Base-by-base conservation (phyloP, 306 rosid species). In the Erythrophleum fordii region DNA sequence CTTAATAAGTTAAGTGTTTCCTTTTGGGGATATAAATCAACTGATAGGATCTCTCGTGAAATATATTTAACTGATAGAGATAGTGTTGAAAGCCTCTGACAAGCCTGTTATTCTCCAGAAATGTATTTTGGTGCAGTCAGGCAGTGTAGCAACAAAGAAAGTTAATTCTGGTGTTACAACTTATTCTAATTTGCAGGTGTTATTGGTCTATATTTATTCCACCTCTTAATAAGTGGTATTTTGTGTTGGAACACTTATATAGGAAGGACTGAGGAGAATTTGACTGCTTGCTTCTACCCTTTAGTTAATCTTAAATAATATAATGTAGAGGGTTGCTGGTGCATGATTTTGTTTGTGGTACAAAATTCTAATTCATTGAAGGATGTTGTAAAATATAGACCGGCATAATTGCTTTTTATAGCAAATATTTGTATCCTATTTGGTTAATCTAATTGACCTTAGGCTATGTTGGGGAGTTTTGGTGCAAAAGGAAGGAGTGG, bases 381-480 rank as follows among this genome's bases (percentile, higher is more conserved):
- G 68, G 68, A 46, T 66, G 53, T 28, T 58, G 31, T 67, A 44
- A 39, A 66, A 81, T 53, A 65, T 67, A 66, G 64, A 39, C 67
- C 41, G 23, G 37, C 65, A 76, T 46, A 28, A 41, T 26, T 67
- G 44, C 8, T 41, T 67, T 23, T 69, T 25, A 59, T 39, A 13
- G 35, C 11, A 5, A 37, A 58, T 46, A 59, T 75, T 56, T 6
- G 48, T 31, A 42, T n/a, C 29, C 17, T 42, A 23, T 81, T 22
- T 56, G 42, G 69, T 73, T 65, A 35, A 41, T 75, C 68, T 25
- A 29, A 45, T 75, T 71, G 46, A 35, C 53, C 18, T 8, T n/a
- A 51, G 58, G 58, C 58, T 51, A 18, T 6, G 10, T 18, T n/a
- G 5, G 23, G 58, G 58, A 51, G 25, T 17, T 51, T 51, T 51